These are phyloP conservation scores for Amanita pallidorosea DNA, from an alignment of 768 basidiomycete genomes.

Conservation along the genomic window DNA sequence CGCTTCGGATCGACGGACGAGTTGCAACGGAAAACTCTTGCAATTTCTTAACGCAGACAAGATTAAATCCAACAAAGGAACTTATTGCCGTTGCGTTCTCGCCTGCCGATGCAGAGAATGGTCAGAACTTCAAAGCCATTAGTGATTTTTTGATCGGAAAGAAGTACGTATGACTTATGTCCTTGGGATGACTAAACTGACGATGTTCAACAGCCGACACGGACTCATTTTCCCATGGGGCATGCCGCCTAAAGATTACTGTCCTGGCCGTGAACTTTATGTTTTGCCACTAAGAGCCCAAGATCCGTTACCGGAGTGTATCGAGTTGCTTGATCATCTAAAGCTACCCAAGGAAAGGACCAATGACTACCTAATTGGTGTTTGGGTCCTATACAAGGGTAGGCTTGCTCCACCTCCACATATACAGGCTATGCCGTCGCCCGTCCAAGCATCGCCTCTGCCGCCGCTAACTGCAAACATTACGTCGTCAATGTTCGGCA, in stretches of 20 bases:
- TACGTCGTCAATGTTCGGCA: slow-evolving; percentile 9
- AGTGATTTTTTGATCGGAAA: slow-evolving; percentile 57
- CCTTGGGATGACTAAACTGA: slow-evolving; percentile 4
- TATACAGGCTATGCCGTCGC: slow-evolving; percentile 13
- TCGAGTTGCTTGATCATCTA: slow-evolving; percentile 74
- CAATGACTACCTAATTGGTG: slow-evolving; percentile 63
- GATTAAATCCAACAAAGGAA: slow-evolving; percentile 70
- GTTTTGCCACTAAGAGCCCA: slow-evolving; percentile 64
- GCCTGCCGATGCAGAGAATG: slow-evolving; percentile 32
- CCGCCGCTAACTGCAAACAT: slow-evolving; percentile 11
- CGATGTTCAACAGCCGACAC: slow-evolving; percentile 50
- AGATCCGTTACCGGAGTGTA: slow-evolving; percentile 70
- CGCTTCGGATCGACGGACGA: slow-evolving; percentile 73
- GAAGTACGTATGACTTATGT: slow-evolving; percentile 4
- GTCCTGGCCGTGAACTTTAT: slow-evolving; percentile 80
- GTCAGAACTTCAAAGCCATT: slow-evolving; percentile 47
- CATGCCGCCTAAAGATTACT: slow-evolving; percentile 54
- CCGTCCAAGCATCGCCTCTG: slow-evolving; percentile 12
- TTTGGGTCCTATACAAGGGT: slow-evolving; percentile 81
- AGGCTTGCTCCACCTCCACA: slow-evolving; percentile 46
- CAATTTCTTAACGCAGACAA: slow-evolving; percentile 69
- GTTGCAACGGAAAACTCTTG: slow-evolving; percentile 68
- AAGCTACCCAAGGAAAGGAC: slow-evolving; percentile 53
- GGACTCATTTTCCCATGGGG: slow-evolving; percentile 86
- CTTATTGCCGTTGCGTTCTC: slow-evolving; percentile 69